phyloP scores from a whole-genome alignment of 495 filamentous ascomycete species.

The Aspergillus coremiiformis region DNA sequence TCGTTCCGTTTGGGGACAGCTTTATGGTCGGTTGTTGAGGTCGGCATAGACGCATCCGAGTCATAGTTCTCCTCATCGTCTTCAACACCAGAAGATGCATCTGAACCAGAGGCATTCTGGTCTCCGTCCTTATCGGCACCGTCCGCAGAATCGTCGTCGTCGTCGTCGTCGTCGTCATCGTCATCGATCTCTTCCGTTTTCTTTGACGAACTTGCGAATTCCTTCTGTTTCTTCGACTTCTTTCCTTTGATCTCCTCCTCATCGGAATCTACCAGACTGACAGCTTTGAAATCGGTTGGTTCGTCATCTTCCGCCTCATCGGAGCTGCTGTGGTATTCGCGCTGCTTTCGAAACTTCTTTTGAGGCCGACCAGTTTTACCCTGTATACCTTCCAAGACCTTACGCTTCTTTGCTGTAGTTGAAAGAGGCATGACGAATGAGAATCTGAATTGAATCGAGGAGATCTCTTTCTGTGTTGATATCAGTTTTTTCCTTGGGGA shows the following conservation, averaged over 20 bases:
- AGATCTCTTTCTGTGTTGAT: not conserved
- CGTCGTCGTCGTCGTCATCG: conserved; percentile 11
- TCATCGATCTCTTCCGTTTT: conserved; percentile 7
- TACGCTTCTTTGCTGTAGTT: conserved; percentile 48
- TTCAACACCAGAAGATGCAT: conserved; percentile 17
- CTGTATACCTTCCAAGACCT: conserved; percentile 50
- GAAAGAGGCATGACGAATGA: conserved; percentile 31
- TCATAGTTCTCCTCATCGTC: conserved; percentile 21
- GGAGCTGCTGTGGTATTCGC: conserved; percentile 67
- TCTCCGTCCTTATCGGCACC: conserved; percentile 28
- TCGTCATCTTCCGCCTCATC: conserved; percentile 45
- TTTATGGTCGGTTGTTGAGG: conserved; percentile 18
- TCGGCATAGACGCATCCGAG: conserved; percentile 18
- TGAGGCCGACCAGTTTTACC: conserved; percentile 46
- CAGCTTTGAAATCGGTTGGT: conserved; percentile 47
- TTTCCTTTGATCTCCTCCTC: conserved; percentile 37
- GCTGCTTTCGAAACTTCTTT: conserved; percentile 67
- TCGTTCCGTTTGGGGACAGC: conserved; percentile 69
- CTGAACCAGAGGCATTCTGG: conserved; percentile 30
- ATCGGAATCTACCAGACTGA: conserved; percentile 62
- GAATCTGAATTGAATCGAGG: not conserved
- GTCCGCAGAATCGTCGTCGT: conserved; percentile 16
- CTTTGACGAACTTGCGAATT: conserved; percentile 2
- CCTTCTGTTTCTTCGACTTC: conserved; percentile 20
- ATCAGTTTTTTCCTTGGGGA: not conserved